These are phyloP conservation scores for Elaeagnus macrophylla DNA, from an alignment of 306 rosid species.

Conservation along the genomic window DNA sequence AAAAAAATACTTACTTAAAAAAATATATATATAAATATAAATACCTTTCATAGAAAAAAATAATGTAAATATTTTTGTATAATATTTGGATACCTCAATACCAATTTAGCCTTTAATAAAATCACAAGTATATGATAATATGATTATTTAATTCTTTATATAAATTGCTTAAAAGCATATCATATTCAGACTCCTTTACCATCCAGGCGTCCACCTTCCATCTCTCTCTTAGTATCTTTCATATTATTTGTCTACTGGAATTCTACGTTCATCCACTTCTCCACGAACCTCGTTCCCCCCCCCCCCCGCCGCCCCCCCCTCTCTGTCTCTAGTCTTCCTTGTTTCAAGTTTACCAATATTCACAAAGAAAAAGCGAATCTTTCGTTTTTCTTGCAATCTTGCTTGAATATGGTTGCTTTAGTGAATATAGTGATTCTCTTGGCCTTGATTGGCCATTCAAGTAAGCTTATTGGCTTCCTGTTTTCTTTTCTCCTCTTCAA, in stretches of 20 bases:
- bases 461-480: conserved; percentile 36
- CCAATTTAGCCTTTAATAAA: too few species aligned
- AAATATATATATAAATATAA: too few species aligned
- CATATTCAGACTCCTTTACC: too few species aligned
- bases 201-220: conserved; percentile 6
- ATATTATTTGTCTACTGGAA: conserved; percentile 26
- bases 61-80: too few species aligned
- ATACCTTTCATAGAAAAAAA: too few species aligned
- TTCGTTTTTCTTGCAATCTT: conserved; percentile 7
- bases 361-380: conserved; percentile 8
- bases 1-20: too few species aligned
- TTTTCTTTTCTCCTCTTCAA: background rate
- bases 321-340: background rate
- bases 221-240: conserved; percentile 18
- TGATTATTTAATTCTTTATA: too few species aligned
- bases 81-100: too few species aligned
- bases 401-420: conserved; percentile 44
- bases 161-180: too few species aligned
- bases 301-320: conserved; percentile 17
- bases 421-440: conserved; percentile 43
- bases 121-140: too few species aligned
- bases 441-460: conserved; percentile 60
- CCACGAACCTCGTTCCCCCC: background rate
- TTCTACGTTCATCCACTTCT: too few species aligned
- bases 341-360: conserved; percentile 12